Evolutionary conservation across 495 filamentous ascomycete species (phyloP).

Genomic region (Neurospora intermedia): DNA sequence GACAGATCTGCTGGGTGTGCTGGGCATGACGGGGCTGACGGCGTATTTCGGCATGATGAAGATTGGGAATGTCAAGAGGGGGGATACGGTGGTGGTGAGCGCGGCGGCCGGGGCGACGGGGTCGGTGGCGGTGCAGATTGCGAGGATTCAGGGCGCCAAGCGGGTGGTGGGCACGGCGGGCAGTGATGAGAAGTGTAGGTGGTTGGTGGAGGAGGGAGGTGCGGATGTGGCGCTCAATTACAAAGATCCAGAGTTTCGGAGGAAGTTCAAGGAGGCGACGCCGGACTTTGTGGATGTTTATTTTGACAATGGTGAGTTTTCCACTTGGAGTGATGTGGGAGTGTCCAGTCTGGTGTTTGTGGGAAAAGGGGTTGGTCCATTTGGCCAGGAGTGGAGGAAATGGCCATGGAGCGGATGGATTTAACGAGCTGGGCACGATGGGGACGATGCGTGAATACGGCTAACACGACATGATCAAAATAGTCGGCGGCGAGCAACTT

Average conservation of each 20-base stretch:
- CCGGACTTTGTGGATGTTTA: slow-evolving; percentile 54
- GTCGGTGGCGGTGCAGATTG: slow-evolving; percentile 58
- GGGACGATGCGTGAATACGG: not conserved
- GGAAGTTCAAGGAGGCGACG: slow-evolving; percentile 48
- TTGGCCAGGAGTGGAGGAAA: too few species aligned
- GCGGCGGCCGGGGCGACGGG: slow-evolving; percentile 65
- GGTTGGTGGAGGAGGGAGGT: slow-evolving; percentile 48
- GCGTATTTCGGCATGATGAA: slow-evolving; percentile 60
- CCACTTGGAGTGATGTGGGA: not conserved
- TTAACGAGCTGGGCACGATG: not conserved
- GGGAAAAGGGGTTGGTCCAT: too few species aligned
- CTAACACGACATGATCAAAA: not conserved
- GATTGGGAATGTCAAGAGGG: slow-evolving; percentile 42
- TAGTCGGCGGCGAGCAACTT: slow-evolving; percentile 52
- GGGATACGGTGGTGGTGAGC: slow-evolving; percentile 58
- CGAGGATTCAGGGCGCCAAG: slow-evolving; percentile 48
- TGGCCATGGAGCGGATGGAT: not conserved
- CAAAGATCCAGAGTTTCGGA: slow-evolving; percentile 45
- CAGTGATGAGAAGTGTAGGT: slow-evolving; percentile 50
- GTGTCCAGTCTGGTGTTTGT: not conserved
- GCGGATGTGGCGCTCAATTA: slow-evolving; percentile 61
- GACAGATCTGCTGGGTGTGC: slow-evolving; percentile 53
- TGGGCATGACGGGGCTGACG: slow-evolving; percentile 50
- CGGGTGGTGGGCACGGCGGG: slow-evolving; percentile 53
- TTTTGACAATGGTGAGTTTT: slow-evolving; percentile 48